phyloP scores from a whole-genome alignment of 2,329 filamentous ascomycete species.

The Ilyonectria robusta region DNA sequence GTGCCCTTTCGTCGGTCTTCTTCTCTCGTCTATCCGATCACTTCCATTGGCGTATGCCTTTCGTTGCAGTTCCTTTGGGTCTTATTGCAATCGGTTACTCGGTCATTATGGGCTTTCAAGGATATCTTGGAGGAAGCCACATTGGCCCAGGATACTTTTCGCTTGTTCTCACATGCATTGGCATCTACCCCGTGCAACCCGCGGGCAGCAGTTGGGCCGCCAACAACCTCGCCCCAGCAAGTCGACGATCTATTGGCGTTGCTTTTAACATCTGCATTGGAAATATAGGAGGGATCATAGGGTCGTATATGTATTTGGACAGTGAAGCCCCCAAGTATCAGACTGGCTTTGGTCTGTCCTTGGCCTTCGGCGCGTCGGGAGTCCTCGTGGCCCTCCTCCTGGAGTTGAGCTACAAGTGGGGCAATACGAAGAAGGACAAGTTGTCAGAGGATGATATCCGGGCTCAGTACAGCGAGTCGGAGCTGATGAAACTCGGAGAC shows the following conservation, averaged over 20 bases:
- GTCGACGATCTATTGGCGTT: constrained; percentile 54
- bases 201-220: constrained; percentile 61
- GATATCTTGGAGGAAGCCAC: constrained; percentile 52
- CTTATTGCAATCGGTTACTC: constrained; percentile 74
- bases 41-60: constrained; percentile 74
- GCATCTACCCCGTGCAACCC: constrained; percentile 78
- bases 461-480: constrained; percentile 45
- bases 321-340: constrained; percentile 49
- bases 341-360: constrained; percentile 49
- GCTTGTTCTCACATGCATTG: constrained; percentile 75
- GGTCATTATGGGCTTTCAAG: constrained; percentile 70
- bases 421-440: constrained; percentile 43
- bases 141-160: constrained; percentile 75
- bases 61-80: constrained; percentile 73
- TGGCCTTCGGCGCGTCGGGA: constrained; percentile 49
- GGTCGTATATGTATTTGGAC: constrained; percentile 54
- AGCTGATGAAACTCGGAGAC: constrained; percentile 51
- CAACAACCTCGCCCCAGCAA: constrained; percentile 62
- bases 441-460: constrained; percentile 42
- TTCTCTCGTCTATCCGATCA: constrained; percentile 77
- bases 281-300: constrained; percentile 57
- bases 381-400: constrained; percentile 48
- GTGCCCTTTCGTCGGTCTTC: constrained; percentile 72
- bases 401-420: constrained; percentile 47
- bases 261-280: constrained; percentile 45